phyloP scores from a whole-genome alignment of 176 grass and related monocot genomes.

The Puccinellia tenuiflora region DNA sequence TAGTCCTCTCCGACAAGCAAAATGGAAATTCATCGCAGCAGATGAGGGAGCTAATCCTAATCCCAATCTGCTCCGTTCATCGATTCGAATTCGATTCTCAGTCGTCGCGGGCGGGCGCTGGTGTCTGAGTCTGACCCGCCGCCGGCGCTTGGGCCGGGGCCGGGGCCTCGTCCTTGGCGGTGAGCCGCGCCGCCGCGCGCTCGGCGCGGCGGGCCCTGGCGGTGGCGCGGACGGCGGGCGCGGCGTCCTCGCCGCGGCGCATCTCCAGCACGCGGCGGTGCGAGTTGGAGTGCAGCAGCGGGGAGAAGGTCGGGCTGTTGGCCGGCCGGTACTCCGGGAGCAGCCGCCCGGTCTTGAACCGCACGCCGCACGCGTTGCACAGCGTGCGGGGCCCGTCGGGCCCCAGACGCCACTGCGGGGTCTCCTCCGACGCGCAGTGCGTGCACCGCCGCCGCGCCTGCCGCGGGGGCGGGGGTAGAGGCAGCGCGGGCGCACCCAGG shows the following conservation, averaged over 20 bases:
- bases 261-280: slow-evolving; percentile 83
- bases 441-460: slow-evolving; percentile 43
- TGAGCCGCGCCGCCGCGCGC: slow-evolving; percentile 23
- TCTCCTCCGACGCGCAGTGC: slow-evolving; percentile 64
- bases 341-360: slow-evolving; percentile 71
- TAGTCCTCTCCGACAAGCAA: slow-evolving; percentile 30
- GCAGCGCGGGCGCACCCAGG: slow-evolving; percentile 15
- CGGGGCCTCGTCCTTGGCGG: neutral
- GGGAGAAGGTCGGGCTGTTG: slow-evolving; percentile 70
- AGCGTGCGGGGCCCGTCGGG: slow-evolving; percentile 65
- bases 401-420: slow-evolving; percentile 82
- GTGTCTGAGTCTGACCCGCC: neutral
- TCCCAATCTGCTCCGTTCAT: neutral
- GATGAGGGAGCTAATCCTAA: neutral
- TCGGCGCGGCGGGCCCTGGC: slow-evolving; percentile 28
- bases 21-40: slow-evolving; percentile 24
- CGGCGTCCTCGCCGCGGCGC: slow-evolving; percentile 25
- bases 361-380: slow-evolving; percentile 92
- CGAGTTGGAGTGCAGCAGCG: slow-evolving; percentile 73
- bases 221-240: neutral
- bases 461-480: neutral
- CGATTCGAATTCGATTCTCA: neutral
- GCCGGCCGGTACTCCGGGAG: slow-evolving; percentile 84
- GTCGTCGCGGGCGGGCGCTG: neutral
- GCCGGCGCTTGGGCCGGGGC: neutral